A percentile compares a stretch with the other conserved stretches of the same genome.
Conservation (phyloP, 352 stramenopile species). For the Globisporangium polare region DNA sequence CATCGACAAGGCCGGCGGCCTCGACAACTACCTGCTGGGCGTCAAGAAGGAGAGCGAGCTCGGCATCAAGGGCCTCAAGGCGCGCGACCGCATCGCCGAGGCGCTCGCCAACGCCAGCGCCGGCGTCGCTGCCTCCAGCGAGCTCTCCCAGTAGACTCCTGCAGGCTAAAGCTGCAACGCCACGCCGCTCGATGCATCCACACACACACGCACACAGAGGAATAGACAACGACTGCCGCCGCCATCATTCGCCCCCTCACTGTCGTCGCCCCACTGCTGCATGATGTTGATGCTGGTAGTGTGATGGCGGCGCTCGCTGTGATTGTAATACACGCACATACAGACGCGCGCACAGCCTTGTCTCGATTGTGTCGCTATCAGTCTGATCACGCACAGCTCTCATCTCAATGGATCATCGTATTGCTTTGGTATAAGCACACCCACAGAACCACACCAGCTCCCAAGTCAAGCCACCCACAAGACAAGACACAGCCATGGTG, state of each 20-base stretch:
- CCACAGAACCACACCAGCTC: too few species aligned
- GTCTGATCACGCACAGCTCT: too few species aligned
- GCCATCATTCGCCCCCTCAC: background rate
- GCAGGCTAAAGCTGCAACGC: background rate
- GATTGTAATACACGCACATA: slow-evolving; percentile 5
- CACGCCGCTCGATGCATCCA: too few species aligned
- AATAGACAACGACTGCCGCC: background rate
- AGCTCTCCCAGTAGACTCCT: slow-evolving; percentile 11
- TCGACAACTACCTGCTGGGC: slow-evolving; percentile 94
- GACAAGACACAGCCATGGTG: too few species aligned
- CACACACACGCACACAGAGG: too few species aligned
- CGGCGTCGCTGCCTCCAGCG: slow-evolving; percentile 8
- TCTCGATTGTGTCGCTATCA: too few species aligned
- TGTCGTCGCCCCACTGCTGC: background rate
- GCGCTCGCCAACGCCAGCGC: slow-evolving; percentile 27
- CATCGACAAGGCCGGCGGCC: slow-evolving; percentile 91
- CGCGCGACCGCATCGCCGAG: slow-evolving; percentile 53
- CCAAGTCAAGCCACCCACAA: too few species aligned
- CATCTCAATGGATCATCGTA: too few species aligned
- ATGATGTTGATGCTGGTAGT: too few species aligned
- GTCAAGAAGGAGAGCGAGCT: slow-evolving; percentile 83
- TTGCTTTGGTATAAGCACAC: too few species aligned
- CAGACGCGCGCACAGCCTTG: too few species aligned
- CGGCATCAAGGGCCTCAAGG: slow-evolving; percentile 59
- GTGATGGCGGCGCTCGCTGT: background rate